These are phyloP conservation scores for Serendipita sp. DNA, from an alignment of 768 basidiomycete species.

Conservation along the genomic window DNA sequence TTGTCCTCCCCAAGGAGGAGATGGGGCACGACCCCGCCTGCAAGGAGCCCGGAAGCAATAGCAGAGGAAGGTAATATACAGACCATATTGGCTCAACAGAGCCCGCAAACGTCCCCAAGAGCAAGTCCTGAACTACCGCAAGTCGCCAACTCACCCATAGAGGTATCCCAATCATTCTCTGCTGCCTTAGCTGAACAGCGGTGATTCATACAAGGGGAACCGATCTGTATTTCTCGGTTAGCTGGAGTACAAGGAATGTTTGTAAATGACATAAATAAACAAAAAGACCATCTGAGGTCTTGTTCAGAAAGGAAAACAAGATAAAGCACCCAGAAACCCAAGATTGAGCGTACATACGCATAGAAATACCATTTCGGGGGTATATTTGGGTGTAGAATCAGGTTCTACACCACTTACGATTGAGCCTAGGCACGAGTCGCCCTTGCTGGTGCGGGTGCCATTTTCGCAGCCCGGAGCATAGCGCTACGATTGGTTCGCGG, in stretches of 20 bases:
- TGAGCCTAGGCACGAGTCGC: neutral
- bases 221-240: no score
- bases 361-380: neutral
- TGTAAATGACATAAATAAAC: neutral
- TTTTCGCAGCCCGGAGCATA: conserved; percentile 24
- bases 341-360: neutral
- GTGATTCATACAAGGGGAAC: no score
- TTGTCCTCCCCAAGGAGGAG: neutral
- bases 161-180: neutral
- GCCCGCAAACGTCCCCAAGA: neutral
- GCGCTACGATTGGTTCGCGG: conserved; percentile 69
- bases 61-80: neutral
- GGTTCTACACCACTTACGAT: neutral
- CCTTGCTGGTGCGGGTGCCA: neutral
- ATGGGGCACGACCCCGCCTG: neutral
- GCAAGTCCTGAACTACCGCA: neutral
- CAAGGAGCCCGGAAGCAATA: neutral
- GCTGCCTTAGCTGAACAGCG: neutral
- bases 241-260: no score
- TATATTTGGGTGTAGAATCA: neutral
- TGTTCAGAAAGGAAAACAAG: neutral
- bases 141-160: neutral
- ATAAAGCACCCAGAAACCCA: neutral
- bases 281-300: neutral
- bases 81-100: neutral